A percentile compares a stretch with the other conserved stretches of the same genome.
These are phyloP conservation scores for Pichia sp. DNA, from an alignment of 1,139 yeast genomes.

Conservation along the genomic window DNA sequence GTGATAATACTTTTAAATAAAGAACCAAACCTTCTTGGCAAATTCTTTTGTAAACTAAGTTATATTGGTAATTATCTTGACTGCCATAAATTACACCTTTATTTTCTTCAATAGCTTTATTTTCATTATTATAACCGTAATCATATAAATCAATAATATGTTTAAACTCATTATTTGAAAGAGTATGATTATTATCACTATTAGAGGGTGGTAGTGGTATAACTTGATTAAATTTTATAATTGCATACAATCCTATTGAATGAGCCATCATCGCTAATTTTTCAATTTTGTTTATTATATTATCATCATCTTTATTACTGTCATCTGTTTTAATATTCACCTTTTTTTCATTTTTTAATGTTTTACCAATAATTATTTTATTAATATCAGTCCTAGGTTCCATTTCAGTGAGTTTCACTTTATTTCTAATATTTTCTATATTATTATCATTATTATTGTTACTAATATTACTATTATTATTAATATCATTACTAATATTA, in stretches of 20 bases:
- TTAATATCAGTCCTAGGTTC: constrained; percentile 2
- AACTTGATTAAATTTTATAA: constrained; percentile 79
- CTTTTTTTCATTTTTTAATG: no score
- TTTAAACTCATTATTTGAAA: constrained; percentile 17
- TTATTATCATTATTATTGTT: not conserved
- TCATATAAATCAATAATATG: constrained; percentile 29
- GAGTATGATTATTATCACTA: no score
- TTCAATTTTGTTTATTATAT: constrained; percentile 52
- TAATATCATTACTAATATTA: no score
- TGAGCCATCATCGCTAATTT: constrained; percentile 83
- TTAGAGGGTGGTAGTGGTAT: constrained; percentile 70
- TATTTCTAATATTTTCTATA: not conserved
- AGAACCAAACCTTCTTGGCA: constrained; percentile 82
- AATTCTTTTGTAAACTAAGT: constrained; percentile 28
- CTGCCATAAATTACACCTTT: not conserved
- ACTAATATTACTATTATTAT: not conserved
- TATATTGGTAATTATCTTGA: constrained; percentile 3
- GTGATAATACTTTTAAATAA: constrained; percentile 75
- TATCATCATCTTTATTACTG: not conserved
- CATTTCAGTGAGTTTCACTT: not conserved
- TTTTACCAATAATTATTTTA: no score
- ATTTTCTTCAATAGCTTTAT: constrained; percentile 27
- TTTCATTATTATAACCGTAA: constrained; percentile 34
- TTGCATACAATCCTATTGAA: constrained; percentile 84
- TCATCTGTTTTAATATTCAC: not conserved